Evolutionary conservation across 805 yeast species (phyloP).

Genomic region (Metschnikowia hibisci): DNA sequence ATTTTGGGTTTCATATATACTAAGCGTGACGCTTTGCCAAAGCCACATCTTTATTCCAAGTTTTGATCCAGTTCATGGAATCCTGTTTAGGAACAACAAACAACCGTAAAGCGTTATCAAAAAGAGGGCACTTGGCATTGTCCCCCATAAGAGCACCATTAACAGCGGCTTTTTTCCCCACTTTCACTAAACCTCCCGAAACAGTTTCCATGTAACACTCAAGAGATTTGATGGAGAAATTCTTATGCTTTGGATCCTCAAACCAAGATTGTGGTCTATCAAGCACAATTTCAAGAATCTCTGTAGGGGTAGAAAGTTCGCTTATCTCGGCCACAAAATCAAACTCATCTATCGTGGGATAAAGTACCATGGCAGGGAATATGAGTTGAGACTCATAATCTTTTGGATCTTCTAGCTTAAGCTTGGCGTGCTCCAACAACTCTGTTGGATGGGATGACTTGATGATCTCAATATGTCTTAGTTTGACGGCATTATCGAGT

Average conservation of each 20-base stretch:
- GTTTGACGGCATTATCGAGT: slow-evolving; percentile 54
- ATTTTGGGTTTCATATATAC: not conserved
- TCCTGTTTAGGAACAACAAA: slow-evolving; percentile 76
- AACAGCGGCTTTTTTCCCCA: slow-evolving; percentile 71
- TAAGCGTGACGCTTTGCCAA: slow-evolving; percentile 36
- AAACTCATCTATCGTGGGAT: slow-evolving; percentile 80
- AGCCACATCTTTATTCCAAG: slow-evolving; percentile 63
- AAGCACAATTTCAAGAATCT: slow-evolving; percentile 53
- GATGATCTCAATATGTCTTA: slow-evolving; percentile 53
- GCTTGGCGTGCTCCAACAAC: slow-evolving; percentile 46
- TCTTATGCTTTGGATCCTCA: slow-evolving; percentile 54
- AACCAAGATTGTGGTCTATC: slow-evolving; percentile 71
- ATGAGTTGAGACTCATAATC: slow-evolving; percentile 75
- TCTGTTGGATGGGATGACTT: slow-evolving; percentile 54
- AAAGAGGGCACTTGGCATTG: slow-evolving; percentile 65
- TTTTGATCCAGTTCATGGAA: slow-evolving; percentile 58
- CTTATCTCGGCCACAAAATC: slow-evolving; percentile 75
- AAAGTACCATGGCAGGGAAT: slow-evolving; percentile 76
- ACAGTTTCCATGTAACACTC: slow-evolving; percentile 79
- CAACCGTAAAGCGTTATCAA: slow-evolving; percentile 67
- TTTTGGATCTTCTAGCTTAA: slow-evolving; percentile 57
- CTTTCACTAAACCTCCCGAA: slow-evolving; percentile 79
- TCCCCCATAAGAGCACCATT: slow-evolving; percentile 60
- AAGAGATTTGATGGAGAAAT: slow-evolving; percentile 56
- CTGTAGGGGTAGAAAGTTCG: slow-evolving; percentile 65